A percentile compares a stretch with the other conserved stretches of the same genome.
These are phyloP conservation scores for Saccharomycopsis crataegensis DNA, from an alignment of 1,139 yeast species.

Conservation along the genomic window DNA sequence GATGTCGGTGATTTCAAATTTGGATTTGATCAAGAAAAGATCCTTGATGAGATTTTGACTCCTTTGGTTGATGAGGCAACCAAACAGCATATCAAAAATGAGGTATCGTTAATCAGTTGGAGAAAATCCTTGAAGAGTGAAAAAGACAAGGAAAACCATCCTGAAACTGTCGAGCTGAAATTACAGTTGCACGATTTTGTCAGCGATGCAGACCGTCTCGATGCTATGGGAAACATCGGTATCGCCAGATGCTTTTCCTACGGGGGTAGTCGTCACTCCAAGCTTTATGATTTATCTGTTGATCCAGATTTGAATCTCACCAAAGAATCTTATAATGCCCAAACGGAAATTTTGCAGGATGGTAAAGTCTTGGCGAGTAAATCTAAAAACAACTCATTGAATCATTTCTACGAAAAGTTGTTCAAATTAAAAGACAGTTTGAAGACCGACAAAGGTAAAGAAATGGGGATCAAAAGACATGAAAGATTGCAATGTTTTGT, in stretches of 20 bases:
- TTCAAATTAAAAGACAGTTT: slow-evolving; percentile 25
- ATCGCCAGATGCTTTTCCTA: slow-evolving; percentile 30
- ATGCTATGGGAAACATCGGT: slow-evolving; percentile 33
- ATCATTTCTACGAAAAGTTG: slow-evolving; percentile 30
- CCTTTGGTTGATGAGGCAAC: slow-evolving; percentile 20
- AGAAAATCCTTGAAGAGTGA: slow-evolving; percentile 18
- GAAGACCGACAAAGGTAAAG: slow-evolving; percentile 27
- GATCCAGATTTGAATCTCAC: slow-evolving; percentile 8
- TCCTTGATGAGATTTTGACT: slow-evolving; percentile 18
- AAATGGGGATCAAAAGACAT: slow-evolving; percentile 26
- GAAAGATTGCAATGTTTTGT: slow-evolving; percentile 24
- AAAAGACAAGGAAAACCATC: background rate
- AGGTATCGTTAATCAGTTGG: slow-evolving; percentile 28
- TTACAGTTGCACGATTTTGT: slow-evolving; percentile 28
- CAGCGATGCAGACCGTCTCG: slow-evolving; percentile 33
- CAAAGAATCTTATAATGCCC: slow-evolving; percentile 12
- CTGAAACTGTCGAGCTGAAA: background rate
- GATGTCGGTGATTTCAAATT: slow-evolving; percentile 33
- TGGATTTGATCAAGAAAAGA: slow-evolving; percentile 20
- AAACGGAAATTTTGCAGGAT: slow-evolving; percentile 4
- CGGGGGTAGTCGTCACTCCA: slow-evolving; percentile 26
- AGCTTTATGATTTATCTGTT: slow-evolving; percentile 23
- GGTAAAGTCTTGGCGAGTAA: background rate
- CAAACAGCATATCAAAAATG: slow-evolving; percentile 23
- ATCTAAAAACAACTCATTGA: slow-evolving; percentile 11